A percentile compares a stretch with the other conserved stretches of the same genome.
These are phyloP conservation scores for Boechera stricta DNA, from an alignment of 345 rosid genomes.

Conservation along the genomic window DNA sequence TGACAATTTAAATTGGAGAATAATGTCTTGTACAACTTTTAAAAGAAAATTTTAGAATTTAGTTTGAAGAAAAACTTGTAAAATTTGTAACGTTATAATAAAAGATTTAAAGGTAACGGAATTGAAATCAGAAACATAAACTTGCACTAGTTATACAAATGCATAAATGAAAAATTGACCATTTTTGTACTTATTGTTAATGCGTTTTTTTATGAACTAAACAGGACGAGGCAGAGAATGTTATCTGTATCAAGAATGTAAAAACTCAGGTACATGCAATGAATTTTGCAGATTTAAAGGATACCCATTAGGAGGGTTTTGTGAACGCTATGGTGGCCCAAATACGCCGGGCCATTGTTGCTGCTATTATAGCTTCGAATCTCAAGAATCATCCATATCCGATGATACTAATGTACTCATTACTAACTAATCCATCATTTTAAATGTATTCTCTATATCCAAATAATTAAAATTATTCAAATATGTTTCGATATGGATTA, in stretches of 20 bases:
- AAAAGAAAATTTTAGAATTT: too few species aligned
- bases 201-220: background rate
- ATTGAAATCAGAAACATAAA: too few species aligned
- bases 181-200: too few species aligned
- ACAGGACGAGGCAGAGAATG: constrained; percentile 7
- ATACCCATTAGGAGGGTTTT: background rate
- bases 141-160: too few species aligned
- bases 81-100: too few species aligned
- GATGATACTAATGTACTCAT: background rate
- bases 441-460: constrained; percentile 8
- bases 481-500: background rate
- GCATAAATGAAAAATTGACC: too few species aligned
- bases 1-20: too few species aligned
- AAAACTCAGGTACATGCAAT: background rate
- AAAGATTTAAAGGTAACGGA: too few species aligned
- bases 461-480: background rate
- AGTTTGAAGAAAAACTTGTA: too few species aligned
- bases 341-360: constrained; percentile 8
- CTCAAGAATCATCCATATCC: background rate
- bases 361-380: constrained; percentile 2
- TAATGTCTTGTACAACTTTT: too few species aligned
- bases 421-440: background rate
- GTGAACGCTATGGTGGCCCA: background rate
- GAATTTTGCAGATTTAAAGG: constrained; percentile 14
- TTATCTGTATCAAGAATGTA: background rate